phyloP scores from a whole-genome alignment of 768 basidiomycete species.

The Lactarius deliciosus region DNA sequence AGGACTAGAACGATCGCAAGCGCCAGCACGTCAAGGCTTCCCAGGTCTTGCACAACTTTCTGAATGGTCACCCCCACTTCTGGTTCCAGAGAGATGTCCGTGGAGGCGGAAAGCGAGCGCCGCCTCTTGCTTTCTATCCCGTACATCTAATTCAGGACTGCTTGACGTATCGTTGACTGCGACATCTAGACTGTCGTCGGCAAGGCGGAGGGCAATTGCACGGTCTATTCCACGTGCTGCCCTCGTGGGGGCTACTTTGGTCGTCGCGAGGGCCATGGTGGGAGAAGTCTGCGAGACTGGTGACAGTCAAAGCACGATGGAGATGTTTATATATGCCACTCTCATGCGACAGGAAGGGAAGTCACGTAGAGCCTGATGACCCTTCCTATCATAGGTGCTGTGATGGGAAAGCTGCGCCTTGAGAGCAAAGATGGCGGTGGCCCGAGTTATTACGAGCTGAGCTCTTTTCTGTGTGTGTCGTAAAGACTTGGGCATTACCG shows the following conservation, averaged over 20 bases:
- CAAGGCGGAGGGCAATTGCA: constrained; percentile 31
- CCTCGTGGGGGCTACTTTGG: constrained; percentile 29
- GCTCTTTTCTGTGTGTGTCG: neutral
- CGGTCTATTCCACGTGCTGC: constrained; percentile 31
- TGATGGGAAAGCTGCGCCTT: too few species aligned
- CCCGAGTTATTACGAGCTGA: neutral
- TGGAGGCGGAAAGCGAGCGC: constrained; percentile 14
- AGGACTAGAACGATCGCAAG: neutral
- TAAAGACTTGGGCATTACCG: neutral
- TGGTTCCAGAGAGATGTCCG: constrained; percentile 20
- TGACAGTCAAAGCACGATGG: neutral
- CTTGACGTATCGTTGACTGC: constrained; percentile 27
- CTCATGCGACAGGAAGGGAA: neutral
- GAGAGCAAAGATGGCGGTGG: too few species aligned
- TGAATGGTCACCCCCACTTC: constrained; percentile 12
- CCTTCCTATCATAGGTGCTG: too few species aligned
- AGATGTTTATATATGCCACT: constrained; percentile 3
- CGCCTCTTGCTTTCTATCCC: constrained; percentile 18
- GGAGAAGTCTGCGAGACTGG: neutral
- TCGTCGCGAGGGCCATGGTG: neutral
- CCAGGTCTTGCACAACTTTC: constrained; percentile 13
- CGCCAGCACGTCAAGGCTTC: constrained; percentile 18
- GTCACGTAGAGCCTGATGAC: too few species aligned
- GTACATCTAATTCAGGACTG: constrained; percentile 3
- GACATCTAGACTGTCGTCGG: constrained; percentile 29